Evolutionary conservation across 108 stramenopile species (phyloP).

Genomic region (Pseudonitzschia multiseries): DNA sequence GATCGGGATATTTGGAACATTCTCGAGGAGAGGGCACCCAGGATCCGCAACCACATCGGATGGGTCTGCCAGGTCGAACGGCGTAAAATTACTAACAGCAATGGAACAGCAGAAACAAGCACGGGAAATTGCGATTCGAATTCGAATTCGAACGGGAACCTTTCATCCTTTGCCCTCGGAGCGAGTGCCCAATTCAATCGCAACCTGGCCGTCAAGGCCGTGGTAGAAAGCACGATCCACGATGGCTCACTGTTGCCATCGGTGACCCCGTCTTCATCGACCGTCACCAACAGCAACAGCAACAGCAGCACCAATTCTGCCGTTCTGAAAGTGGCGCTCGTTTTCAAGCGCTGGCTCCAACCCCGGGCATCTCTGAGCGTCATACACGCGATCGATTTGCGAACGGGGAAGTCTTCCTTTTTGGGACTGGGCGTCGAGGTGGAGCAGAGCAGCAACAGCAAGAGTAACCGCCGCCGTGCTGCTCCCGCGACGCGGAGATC

Average conservation of each 20-base stretch:
- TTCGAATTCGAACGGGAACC: too few relatives aligned
- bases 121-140: background rate
- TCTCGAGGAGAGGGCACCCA: constrained; percentile 36
- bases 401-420: constrained; percentile 9
- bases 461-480: background rate
- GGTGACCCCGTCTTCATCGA: background rate
- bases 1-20: constrained; percentile 35
- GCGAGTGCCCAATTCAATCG: constrained; percentile 36
- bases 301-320: background rate
- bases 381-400: constrained; percentile 19
- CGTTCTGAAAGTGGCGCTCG: constrained; percentile 19
- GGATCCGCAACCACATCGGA: constrained; percentile 31
- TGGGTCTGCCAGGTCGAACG: constrained; percentile 34
- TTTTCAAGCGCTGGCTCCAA: constrained; percentile 32
- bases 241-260: background rate
- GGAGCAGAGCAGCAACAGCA: constrained; percentile 10
- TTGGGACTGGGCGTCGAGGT: constrained; percentile 35
- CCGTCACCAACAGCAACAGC: background rate
- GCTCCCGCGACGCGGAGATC: background rate
- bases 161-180: constrained; percentile 19
- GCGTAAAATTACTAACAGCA: background rate
- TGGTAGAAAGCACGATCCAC: background rate
- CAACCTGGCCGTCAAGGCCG: constrained; percentile 23
- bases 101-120: background rate
- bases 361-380: constrained; percentile 28